phyloP scores from a whole-genome alignment of 1,284 basidiomycete species.

The Apiotrichum akiyoshidainum region DNA sequence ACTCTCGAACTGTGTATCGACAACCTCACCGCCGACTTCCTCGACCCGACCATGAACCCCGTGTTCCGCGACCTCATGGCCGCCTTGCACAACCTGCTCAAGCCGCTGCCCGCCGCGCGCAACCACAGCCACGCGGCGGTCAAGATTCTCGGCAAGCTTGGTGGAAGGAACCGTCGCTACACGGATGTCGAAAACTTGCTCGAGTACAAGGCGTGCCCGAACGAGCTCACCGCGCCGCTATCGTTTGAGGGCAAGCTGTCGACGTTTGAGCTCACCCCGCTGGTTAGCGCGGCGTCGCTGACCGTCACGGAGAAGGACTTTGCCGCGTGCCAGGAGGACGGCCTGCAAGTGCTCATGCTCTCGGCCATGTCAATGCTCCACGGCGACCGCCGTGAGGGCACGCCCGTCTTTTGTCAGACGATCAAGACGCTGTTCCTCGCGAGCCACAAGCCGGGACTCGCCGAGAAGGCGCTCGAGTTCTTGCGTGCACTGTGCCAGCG shows the following conservation, averaged over 20 bases:
- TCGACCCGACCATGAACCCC: slow-evolving; percentile 92
- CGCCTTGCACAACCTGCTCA: slow-evolving; percentile 84
- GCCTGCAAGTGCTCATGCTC: slow-evolving; percentile 74
- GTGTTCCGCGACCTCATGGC: slow-evolving; percentile 93
- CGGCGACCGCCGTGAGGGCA: slow-evolving; percentile 53
- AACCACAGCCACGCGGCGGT: slow-evolving; percentile 92
- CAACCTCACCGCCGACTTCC: slow-evolving; percentile 96
- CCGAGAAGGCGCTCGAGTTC: slow-evolving; percentile 35
- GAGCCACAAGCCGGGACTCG: slow-evolving; percentile 27
- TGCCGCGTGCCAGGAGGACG: slow-evolving; percentile 65
- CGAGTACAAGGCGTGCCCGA: slow-evolving; percentile 66
- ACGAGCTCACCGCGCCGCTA: slow-evolving; percentile 66
- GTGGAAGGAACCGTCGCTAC: slow-evolving; percentile 87
- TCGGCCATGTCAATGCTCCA: slow-evolving; percentile 69
- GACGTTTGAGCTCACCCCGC: slow-evolving; percentile 67
- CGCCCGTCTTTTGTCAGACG: slow-evolving; percentile 34
- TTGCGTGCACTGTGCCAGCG: slow-evolving; percentile 38
- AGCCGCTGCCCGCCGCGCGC: slow-evolving; percentile 85
- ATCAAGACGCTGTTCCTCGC: slow-evolving; percentile 42
- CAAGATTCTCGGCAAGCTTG: slow-evolving; percentile 94
- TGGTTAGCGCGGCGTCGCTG: slow-evolving; percentile 68
- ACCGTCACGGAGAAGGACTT: slow-evolving; percentile 61
- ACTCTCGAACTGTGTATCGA: slow-evolving; percentile 99
- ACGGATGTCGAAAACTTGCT: slow-evolving; percentile 77
- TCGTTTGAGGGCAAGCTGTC: slow-evolving; percentile 71